Evolutionary conservation across 805 yeast genomes (phyloP).

Genomic region (Peterozyma xylosa): DNA sequence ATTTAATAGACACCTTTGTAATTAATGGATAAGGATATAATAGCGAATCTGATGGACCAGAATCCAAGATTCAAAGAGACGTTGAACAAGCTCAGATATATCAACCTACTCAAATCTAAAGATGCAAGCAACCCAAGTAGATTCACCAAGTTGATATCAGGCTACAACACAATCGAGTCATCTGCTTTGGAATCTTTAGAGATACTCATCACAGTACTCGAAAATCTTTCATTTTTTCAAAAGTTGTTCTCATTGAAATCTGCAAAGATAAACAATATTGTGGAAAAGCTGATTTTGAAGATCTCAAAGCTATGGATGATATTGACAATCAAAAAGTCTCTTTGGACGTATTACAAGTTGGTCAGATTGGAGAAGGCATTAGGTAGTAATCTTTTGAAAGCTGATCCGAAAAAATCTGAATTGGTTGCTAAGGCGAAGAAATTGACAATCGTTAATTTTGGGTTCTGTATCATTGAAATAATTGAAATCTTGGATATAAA

Average conservation of each 20-base stretch:
- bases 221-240: slow-evolving; percentile 3
- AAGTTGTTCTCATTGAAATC: background rate
- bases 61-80: no score
- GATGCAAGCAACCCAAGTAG: no score
- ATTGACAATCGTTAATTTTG: slow-evolving; percentile 5
- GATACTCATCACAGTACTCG: slow-evolving; percentile 4
- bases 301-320: slow-evolving; percentile 7
- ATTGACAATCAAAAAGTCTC: slow-evolving; percentile 5
- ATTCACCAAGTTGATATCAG: slow-evolving; percentile 49
- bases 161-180: slow-evolving; percentile 41
- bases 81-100: no score
- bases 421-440: slow-evolving; percentile 4
- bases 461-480: slow-evolving; percentile 6
- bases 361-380: slow-evolving; percentile 1
- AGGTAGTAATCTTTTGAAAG: no score
- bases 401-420: background rate
- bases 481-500: slow-evolving; percentile 5
- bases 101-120: no score
- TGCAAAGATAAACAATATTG: background rate
- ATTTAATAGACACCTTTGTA: no score
- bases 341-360: slow-evolving; percentile 7
- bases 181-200: slow-evolving; percentile 2
- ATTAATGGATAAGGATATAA: no score
- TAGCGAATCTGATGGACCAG: no score
- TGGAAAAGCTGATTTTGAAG: slow-evolving; percentile 1